Evolutionary conservation across 306 rosid genomes (phyloP).

Genomic region (Acacia crassicarpa): DNA sequence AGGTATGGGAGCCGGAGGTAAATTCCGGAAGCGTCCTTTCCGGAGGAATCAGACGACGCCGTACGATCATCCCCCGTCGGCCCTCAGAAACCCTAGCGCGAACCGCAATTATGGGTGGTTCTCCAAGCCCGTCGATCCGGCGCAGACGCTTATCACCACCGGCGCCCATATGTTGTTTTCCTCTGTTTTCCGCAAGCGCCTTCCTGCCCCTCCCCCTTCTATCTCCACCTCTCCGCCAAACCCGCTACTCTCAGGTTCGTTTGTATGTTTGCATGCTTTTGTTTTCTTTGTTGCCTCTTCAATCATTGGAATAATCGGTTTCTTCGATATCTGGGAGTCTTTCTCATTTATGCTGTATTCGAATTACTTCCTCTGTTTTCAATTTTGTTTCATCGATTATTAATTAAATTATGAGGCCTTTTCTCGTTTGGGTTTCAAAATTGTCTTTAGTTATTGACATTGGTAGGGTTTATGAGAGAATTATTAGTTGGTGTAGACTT

Average conservation of each 20-base stretch:
- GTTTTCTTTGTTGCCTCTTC: not conserved
- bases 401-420: not conserved
- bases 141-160: slow-evolving; percentile 66
- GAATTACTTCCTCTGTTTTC: slow-evolving; percentile 10
- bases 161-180: slow-evolving; percentile 75
- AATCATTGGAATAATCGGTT: not conserved
- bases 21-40: slow-evolving; percentile 69
- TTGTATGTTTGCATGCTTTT: not conserved
- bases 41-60: slow-evolving; percentile 71
- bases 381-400: not conserved
- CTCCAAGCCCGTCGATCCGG: slow-evolving; percentile 88
- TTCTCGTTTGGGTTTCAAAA: not conserved
- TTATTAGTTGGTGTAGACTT: not conserved
- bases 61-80: slow-evolving; percentile 70
- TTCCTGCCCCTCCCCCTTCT: slow-evolving; percentile 57
- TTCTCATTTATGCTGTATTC: not conserved
- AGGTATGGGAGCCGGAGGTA: slow-evolving; percentile 72
- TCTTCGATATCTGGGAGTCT: not conserved
- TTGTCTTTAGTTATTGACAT: not conserved
- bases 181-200: slow-evolving; percentile 75
- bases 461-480: slow-evolving; percentile 14
- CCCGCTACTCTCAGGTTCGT: slow-evolving; percentile 36
- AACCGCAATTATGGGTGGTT: slow-evolving; percentile 62
- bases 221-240: slow-evolving; percentile 28
- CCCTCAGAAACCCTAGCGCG: slow-evolving; percentile 53